phyloP scores from a whole-genome alignment of 306 rosid species.

The Dalbergia cochinchinensis region DNA sequence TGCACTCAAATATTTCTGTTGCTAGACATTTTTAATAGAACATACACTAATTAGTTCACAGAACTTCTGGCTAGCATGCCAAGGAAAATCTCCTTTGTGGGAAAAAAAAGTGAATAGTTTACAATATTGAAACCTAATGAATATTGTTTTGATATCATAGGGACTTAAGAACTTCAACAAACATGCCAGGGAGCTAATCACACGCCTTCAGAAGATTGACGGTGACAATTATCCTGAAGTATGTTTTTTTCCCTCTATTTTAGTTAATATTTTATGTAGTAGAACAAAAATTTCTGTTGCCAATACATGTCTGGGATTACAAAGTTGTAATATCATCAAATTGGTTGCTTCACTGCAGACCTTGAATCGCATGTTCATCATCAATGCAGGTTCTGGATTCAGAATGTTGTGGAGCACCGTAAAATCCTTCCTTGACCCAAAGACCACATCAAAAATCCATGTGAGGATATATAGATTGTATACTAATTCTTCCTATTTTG shows the following conservation, averaged over 20 bases:
- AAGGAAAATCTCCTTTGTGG: background rate
- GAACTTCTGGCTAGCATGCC: background rate
- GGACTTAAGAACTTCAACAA: slow-evolving; percentile 89
- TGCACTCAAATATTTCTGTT: too few species aligned
- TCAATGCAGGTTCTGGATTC: slow-evolving; percentile 97
- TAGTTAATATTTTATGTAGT: slow-evolving; percentile 11
- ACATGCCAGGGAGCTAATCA: slow-evolving; percentile 82
- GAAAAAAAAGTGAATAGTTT: background rate
- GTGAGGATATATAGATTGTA: slow-evolving; percentile 52
- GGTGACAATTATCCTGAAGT: slow-evolving; percentile 95
- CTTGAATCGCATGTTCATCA: slow-evolving; percentile 95
- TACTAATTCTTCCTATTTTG: slow-evolving; percentile 12
- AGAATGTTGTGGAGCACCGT: slow-evolving; percentile 94
- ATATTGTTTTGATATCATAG: slow-evolving; percentile 48
- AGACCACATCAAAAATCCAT: slow-evolving; percentile 86
- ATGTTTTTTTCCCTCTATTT: slow-evolving; percentile 26
- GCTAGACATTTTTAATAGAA: too few species aligned
- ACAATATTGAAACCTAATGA: background rate
- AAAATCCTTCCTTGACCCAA: slow-evolving; percentile 93
- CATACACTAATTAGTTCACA: background rate
- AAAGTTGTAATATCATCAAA: slow-evolving; percentile 43
- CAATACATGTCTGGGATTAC: slow-evolving; percentile 14
- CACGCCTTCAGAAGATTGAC: slow-evolving; percentile 77
- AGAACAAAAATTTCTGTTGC: background rate
- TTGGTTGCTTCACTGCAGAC: slow-evolving; percentile 66